Base-by-base conservation (phyloP, 139 green algal species). In the Chlamydomonas applanata region DNA sequence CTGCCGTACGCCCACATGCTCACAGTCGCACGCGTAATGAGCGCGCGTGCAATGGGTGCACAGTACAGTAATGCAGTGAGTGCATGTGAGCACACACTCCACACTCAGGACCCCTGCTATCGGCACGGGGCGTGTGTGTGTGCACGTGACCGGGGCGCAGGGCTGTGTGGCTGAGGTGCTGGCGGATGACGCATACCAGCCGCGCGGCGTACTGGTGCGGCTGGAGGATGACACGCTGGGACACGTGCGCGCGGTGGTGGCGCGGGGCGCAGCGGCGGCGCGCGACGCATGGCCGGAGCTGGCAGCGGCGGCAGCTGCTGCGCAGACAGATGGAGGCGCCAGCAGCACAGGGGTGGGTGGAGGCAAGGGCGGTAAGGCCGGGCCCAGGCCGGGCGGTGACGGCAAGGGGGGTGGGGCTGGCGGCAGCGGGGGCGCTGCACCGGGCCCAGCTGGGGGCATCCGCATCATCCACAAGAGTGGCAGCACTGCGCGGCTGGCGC, bases 151-250 rank as follows among this genome's bases (percentile, higher is more conserved):
- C n/a, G n/a, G n/a, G n/a, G n/a, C n/a, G 54, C 54, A 62, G 54
- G 54, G 54, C 54, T 33, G 5, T n/a, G 54, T 62, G 16, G 54
- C 27, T 62, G 54, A 62, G 54, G 16, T 62, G 13, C 27, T 62
- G 54, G 4, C 16, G 54, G 54, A 62, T 24, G 54, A 62, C 54
- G 29, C 29, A 24, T 62, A 33, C 54, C 54, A 62, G 54, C 27
- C 54, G 29, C 54, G 29, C 22, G 54, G 54, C 4, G 54, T 62
- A 24, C 54, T 62, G 54, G 54, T 62, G 54, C 54, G 54, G 13
- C 54, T 62, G 54, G 54, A 62, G 16, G 54, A 62, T 24, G 29
- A 62, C 54, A 62, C 54, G 22, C 27, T 62, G 54, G 54, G 54
- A 4, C 54, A 62, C 29, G 54, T 62, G 9, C 22, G 22, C 5